These are phyloP conservation scores for Cryoendolithus antarcticus DNA, from an alignment of 2,329 filamentous ascomycete genomes.

Conservation along the genomic window DNA sequence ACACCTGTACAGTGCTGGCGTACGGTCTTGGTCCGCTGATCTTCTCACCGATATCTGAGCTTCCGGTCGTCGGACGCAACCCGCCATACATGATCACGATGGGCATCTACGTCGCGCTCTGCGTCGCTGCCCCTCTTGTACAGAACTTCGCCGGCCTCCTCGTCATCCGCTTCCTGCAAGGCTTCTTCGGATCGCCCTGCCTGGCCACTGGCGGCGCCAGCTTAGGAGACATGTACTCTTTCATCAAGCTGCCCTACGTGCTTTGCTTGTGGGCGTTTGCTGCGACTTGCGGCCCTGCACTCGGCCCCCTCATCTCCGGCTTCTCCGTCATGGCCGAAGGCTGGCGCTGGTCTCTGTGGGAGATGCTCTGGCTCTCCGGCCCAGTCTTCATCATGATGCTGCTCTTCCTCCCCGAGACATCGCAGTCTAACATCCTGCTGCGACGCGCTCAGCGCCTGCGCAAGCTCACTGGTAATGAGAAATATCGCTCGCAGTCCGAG, in stretches of 20 bases:
- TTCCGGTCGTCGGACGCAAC: constrained; percentile 54
- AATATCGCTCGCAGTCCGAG: constrained; percentile 50
- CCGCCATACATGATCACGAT: constrained; percentile 57
- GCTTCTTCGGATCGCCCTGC: constrained; percentile 54
- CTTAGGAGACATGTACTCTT: constrained; percentile 32
- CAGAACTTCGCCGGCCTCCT: constrained; percentile 26
- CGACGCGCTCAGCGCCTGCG: constrained; percentile 50
- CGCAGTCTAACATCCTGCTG: constrained; percentile 44
- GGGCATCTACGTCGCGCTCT: constrained; percentile 55
- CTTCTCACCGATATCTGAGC: constrained; percentile 55
- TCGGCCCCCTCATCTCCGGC: constrained; percentile 48
- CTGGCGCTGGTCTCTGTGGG: constrained; percentile 52
- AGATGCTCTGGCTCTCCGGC: constrained; percentile 48
- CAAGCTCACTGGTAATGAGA: constrained; percentile 43
- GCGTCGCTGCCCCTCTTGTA: constrained; percentile 47
- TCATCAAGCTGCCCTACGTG: constrained; percentile 46
- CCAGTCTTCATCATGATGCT: constrained; percentile 47
- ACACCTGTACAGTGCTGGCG: too few relatives aligned
- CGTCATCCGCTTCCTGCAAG: constrained; percentile 49
- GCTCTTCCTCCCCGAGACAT: constrained; percentile 51
- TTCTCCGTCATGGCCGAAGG: constrained; percentile 43
- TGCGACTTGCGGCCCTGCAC: constrained; percentile 38
- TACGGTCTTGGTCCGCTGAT: constrained; percentile 53
- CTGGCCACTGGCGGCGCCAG: constrained; percentile 44
- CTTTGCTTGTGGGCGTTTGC: constrained; percentile 48